Base-by-base conservation (phyloP, 2,329 filamentous ascomycete genomes). In the Alternaria atra region DNA sequence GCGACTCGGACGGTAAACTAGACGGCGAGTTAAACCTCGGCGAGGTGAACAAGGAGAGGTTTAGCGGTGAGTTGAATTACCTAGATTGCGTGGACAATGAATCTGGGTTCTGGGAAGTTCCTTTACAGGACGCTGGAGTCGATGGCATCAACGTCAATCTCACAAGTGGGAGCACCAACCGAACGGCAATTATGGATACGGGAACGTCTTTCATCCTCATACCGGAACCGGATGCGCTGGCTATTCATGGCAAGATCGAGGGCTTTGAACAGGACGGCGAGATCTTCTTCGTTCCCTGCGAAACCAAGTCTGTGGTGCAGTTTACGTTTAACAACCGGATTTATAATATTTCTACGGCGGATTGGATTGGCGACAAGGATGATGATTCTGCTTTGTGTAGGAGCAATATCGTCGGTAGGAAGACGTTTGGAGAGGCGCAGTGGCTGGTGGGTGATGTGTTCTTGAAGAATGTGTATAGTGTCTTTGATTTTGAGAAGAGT, bases 401-500 rank as follows among this genome's bases (percentile, higher is more conserved):
- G 17, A 94, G 91, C 75, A 93, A 91, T 69, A 86, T 97, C 35
- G 89, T 93, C 54, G 91, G 90, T 2, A 84, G 88, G 27, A 86
- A 90, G 73, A 87, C 91, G 13, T 89, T 92, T 47, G 80, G 83
- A 1, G 83, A 69, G 70, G 74, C 80, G 34, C 80, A 88, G 29
- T 97, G 93, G 92, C 83, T 97, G n/a, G 79, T 97, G 1, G 93
- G 93, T 2, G 93, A 93, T 67, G 87, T 90, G 1, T 97, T 97
- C 70, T 80, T 97, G 63, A 97, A 96, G 81, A 97, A 96, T 69
- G 93, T 97, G 15, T 97, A 97, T 74, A 84, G 88, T 1, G 89
- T 95, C 25, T 97, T 96, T 75, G 93, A 97, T 76, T 87, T 87
- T 54, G 92, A 94, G 64, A 73, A 88, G 65, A 79, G 77, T 43